Evolutionary conservation across 345 rosid genomes (phyloP).

Genomic region (Atalantia buxifolia): DNA sequence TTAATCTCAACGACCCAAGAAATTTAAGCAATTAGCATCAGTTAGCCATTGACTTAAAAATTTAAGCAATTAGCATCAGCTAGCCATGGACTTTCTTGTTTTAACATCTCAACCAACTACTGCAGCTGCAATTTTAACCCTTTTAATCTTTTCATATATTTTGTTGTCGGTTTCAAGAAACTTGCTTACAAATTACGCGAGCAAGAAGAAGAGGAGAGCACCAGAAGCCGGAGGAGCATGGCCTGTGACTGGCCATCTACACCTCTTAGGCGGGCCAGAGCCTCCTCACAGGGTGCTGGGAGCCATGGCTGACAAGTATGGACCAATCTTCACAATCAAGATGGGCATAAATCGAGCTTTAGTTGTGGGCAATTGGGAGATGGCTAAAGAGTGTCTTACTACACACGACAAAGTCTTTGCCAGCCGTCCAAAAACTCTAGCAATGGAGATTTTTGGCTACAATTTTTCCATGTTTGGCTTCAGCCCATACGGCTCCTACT

Average conservation of each 20-base stretch:
- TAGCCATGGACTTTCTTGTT: background rate
- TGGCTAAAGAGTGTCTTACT: constrained; percentile 30
- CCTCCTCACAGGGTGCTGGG: constrained; percentile 28
- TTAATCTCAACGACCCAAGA: no score
- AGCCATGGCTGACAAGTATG: constrained; percentile 30
- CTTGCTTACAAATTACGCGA: background rate
- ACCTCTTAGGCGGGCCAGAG: constrained; percentile 22
- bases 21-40: background rate
- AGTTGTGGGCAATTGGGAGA: constrained; percentile 27
- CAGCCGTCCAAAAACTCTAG: constrained; percentile 17
- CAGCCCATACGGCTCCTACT: constrained; percentile 28
- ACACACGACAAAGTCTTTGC: constrained; percentile 28
- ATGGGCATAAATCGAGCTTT: constrained; percentile 22
- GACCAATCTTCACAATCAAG: constrained; percentile 34
- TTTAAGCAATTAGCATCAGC: background rate
- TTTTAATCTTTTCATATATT: no score
- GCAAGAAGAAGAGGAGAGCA: background rate
- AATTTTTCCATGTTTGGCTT: constrained; percentile 17
- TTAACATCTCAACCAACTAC: background rate
- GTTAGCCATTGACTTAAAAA: no score
- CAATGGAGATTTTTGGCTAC: constrained; percentile 16
- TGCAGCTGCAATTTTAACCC: background rate
- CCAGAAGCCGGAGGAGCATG: constrained; percentile 31
- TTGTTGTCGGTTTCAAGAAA: no score
- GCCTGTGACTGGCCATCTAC: constrained; percentile 45